Base-by-base conservation (phyloP, 129 eudicot genomes). In the Cynara cardunculus region DNA sequence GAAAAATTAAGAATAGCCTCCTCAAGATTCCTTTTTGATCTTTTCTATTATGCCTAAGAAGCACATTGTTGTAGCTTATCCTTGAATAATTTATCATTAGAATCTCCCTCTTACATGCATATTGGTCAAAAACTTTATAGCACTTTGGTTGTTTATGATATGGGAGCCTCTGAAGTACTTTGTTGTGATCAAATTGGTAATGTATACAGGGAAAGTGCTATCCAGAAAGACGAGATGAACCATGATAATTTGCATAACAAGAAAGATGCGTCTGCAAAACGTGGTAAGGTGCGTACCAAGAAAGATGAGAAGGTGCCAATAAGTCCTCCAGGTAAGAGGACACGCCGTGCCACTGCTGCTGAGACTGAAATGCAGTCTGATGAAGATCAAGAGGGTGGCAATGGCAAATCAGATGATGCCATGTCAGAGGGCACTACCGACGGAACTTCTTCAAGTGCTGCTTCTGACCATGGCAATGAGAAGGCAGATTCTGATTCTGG, bases 261-360 rank as follows among this genome's bases (percentile, higher is more conserved):
- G 71, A 82, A 75, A 44, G 88, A 87, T 0, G 91, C 88, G 78
- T 71, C 90, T 25, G 88, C 83, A 66, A 80, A 82, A 49, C 88
- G 46, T 78, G 81, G 71, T 82, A 80, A 74, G 21, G 25, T n/a
- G 62, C 32, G n/a, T n/a, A 13, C 53, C 12, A 76, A 82, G 64
- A 82, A 68, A 76, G 72, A 59, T 37, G 68, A 64, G 25, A 56
- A 69, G 46, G 74, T 59, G 82, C 14, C 78, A 28, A 25, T 80
- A 53, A 64, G 71, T 84, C 69, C 86, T 67, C 76, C 68, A 62
- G 84, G 25, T 81, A 86, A 37, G 21, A 75, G 79, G 73, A 82
- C 86, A 71, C 73, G 86, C 9, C 44, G 37, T 75, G 75, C 44
- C 61, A 72, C 71, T 79, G 84, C 84, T 74, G 84, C 80, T 21